phyloP scores from a whole-genome alignment of 1,284 basidiomycete genomes.

The Heterobasidion annosum region DNA sequence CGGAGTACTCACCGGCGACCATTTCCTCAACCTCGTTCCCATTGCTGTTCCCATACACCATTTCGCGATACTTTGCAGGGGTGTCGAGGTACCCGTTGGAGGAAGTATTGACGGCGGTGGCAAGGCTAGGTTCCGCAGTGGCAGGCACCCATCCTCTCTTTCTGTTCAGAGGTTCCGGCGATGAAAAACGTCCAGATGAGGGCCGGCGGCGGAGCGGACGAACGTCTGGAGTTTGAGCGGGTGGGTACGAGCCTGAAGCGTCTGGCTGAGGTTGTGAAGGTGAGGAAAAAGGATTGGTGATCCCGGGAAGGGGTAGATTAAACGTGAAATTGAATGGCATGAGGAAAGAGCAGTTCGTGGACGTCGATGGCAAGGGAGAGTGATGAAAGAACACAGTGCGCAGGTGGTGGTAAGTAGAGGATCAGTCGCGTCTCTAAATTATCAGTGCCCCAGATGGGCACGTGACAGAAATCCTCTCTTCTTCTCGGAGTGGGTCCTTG shows the following conservation, averaged over 20 bases:
- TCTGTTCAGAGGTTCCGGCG: slow-evolving; percentile 29
- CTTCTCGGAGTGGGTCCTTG: too few relatives aligned
- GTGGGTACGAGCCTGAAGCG: not conserved
- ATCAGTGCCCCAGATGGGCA: not conserved
- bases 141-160: slow-evolving; percentile 69
- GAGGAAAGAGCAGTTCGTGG: not conserved
- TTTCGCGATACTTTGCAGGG: slow-evolving; percentile 49
- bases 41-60: slow-evolving; percentile 14
- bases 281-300: slow-evolving; percentile 53
- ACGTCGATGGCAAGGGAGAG: not conserved
- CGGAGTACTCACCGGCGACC: slow-evolving; percentile 34
- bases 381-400: too few relatives aligned
- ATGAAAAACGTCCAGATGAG: slow-evolving; percentile 19
- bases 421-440: not conserved
- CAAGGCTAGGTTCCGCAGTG: slow-evolving; percentile 41
- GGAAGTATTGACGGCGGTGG: slow-evolving; percentile 40
- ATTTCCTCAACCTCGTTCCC: slow-evolving; percentile 33
- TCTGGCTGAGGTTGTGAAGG: slow-evolving; percentile 10
- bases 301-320: slow-evolving; percentile 47
- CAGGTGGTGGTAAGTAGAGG: not conserved
- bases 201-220: not conserved
- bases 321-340: slow-evolving; percentile 65
- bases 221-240: not conserved
- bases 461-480: too few relatives aligned
- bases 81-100: slow-evolving; percentile 58